Conservation (phyloP, 2,329 filamentous ascomycete species). For the Mycosphaerelloides madeirae region DNA sequence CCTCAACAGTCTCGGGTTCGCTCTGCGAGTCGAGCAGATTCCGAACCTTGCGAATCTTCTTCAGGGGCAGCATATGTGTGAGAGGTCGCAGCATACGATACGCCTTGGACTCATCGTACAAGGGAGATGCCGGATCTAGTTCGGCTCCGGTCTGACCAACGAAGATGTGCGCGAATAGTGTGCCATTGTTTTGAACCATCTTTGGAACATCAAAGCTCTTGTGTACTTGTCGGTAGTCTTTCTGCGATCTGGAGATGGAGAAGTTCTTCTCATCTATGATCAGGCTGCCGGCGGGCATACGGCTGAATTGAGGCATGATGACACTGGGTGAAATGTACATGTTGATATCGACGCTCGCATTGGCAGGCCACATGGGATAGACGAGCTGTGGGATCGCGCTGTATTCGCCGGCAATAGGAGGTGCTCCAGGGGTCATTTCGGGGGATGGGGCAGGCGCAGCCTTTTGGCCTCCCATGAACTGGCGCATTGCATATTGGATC, state of each 20-base stretch:
- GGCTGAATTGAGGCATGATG: conserved; percentile 62
- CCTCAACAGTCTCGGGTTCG: conserved; percentile 45
- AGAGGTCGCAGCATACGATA: conserved; percentile 80
- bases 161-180: conserved; percentile 92
- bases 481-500: conserved; percentile 53
- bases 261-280: conserved; percentile 79
- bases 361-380: conserved; percentile 80
- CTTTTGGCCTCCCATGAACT: conserved; percentile 43
- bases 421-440: conserved; percentile 12
- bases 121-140: conserved; percentile 67
- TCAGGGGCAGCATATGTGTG: conserved; percentile 86
- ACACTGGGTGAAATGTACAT: conserved; percentile 78
- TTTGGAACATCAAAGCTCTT: conserved; percentile 72
- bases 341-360: conserved; percentile 73
- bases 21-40: conserved; percentile 63
- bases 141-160: conserved; percentile 69
- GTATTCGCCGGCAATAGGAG: conserved; percentile 48
- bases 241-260: conserved; percentile 48
- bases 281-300: conserved; percentile 61
- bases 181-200: conserved; percentile 83
- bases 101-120: conserved; percentile 70
- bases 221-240: conserved; percentile 71
- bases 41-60: conserved; percentile 80
- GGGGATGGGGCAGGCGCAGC: conserved; percentile 15
- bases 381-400: conserved; percentile 64